Conservation (phyloP, 2,329 filamentous ascomycete species). For the Gnomoniopsis sp. region DNA sequence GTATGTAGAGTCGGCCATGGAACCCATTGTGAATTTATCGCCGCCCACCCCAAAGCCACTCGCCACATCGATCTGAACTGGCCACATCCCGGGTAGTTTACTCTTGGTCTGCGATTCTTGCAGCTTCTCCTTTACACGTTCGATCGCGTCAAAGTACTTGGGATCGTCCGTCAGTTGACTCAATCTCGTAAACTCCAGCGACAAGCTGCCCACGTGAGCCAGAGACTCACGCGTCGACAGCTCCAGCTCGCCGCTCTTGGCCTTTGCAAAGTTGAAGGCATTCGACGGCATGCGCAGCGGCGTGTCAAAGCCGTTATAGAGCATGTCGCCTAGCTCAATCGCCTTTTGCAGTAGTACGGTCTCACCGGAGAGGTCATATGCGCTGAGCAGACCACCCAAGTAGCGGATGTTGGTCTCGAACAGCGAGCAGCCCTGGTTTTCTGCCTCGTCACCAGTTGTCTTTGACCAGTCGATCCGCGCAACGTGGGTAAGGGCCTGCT, state of each 20-base stretch:
- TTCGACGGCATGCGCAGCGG: conserved; percentile 49
- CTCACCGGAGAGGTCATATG: conserved; percentile 49
- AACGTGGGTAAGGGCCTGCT: conserved; percentile 45
- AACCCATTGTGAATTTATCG: conserved; percentile 40
- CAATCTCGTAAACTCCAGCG: conserved; percentile 71
- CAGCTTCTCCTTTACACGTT: conserved; percentile 68
- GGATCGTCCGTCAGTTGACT: conserved; percentile 68
- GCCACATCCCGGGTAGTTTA: conserved; percentile 70
- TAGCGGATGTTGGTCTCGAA: conserved; percentile 62
- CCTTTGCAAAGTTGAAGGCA: conserved; percentile 40
- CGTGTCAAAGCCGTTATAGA: conserved; percentile 52
- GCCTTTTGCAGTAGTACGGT: conserved; percentile 46
- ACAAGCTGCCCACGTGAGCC: conserved; percentile 60
- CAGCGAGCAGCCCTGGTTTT: conserved; percentile 42
- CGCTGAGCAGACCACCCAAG: conserved; percentile 48
- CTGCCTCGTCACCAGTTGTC: conserved; percentile 30
- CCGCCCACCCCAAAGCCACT: conserved; percentile 42
- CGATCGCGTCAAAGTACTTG: conserved; percentile 74
- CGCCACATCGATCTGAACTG: conserved; percentile 59
- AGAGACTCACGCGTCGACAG: conserved; percentile 36
- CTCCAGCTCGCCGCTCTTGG: conserved; percentile 34
- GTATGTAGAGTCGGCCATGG: conserved; percentile 48
- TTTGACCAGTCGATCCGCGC: conserved; percentile 49
- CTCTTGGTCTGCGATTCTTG: conserved; percentile 63
- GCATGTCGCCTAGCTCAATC: conserved; percentile 49